Evolutionary conservation across 176 grass and related monocot species (phyloP).

Genomic region (Paspalum vaginatum): DNA sequence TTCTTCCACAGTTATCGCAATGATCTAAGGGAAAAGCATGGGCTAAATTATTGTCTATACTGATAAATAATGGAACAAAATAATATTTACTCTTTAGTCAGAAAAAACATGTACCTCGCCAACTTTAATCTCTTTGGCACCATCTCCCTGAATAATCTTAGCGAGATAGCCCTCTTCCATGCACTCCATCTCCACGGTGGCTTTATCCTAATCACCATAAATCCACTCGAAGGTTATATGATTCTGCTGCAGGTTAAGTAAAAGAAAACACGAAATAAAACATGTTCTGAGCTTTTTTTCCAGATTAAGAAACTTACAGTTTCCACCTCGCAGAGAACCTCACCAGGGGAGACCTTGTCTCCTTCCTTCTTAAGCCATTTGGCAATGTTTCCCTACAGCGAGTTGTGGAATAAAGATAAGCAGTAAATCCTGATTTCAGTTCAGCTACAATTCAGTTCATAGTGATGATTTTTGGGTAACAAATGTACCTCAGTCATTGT

Average conservation of each 20-base stretch:
- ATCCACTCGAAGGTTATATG: slow-evolving; percentile 29
- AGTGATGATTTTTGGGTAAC: slow-evolving; percentile 1
- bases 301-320: slow-evolving; percentile 63
- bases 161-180: slow-evolving; percentile 99
- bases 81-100: slow-evolving; percentile 7
- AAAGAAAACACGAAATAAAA: slow-evolving; percentile 34
- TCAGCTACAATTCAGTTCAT: slow-evolving; percentile 1
- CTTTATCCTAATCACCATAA: slow-evolving; percentile 74
- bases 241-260: slow-evolving; percentile 12
- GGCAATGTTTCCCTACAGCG: slow-evolving; percentile 84
- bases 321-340: slow-evolving; percentile 96
- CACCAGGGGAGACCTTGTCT: slow-evolving; percentile 82
- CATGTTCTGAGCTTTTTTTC: background rate
- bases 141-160: slow-evolving; percentile 91
- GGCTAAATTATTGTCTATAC: background rate
- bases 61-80: background rate
- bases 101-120: slow-evolving; percentile 66
- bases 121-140: slow-evolving; percentile 98
- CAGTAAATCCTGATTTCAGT: slow-evolving; percentile 5
- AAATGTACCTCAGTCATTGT: slow-evolving; percentile 95
- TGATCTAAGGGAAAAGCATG: slow-evolving; percentile 48
- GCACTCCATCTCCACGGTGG: slow-evolving; percentile 94
- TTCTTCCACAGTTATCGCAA: slow-evolving; percentile 88
- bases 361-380: slow-evolving; percentile 99
- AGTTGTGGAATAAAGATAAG: slow-evolving; percentile 18